Percentiles rank a stretch among this genome's conserved stretches.
Conservation (phyloP, 2,329 filamentous ascomycete genomes). For the Fusarium chuoi region DNA sequence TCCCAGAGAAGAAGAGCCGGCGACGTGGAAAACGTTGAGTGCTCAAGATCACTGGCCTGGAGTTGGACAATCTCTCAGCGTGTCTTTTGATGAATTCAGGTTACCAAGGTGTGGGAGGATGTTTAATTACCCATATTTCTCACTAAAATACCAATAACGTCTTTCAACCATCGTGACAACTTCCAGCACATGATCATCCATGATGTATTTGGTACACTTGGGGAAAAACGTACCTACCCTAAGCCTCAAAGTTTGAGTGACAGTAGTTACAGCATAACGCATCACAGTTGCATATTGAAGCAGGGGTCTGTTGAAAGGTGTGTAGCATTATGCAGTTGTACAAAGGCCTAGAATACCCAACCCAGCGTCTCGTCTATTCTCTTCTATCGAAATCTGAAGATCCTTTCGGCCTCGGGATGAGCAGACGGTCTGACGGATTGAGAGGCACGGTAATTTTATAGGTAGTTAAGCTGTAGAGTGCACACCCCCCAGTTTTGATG, state of each 20-base stretch:
- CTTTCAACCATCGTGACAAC: background rate
- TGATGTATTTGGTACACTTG: background rate
- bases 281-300: conserved; percentile 1
- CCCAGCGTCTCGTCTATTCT: conserved; percentile 10
- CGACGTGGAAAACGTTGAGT: conserved; percentile 57
- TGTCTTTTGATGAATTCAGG: background rate
- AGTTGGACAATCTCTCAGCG: background rate
- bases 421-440: background rate
- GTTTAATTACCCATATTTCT: background rate
- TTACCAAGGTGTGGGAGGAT: background rate
- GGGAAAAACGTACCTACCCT: too few species aligned
- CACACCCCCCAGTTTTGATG: conserved; percentile 7
- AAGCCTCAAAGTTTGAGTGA: background rate
- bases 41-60: background rate
- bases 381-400: conserved; percentile 5
- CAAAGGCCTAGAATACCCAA: conserved; percentile 11
- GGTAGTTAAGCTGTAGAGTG: background rate
- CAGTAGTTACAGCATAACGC: background rate
- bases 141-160: background rate
- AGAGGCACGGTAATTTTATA: background rate
- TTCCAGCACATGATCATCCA: background rate
- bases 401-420: conserved; percentile 34
- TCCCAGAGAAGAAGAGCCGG: conserved; percentile 69
- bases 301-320: background rate
- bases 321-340: background rate